phyloP scores from a whole-genome alignment of 768 basidiomycete species.

The Auricularia heimuer region DNA sequence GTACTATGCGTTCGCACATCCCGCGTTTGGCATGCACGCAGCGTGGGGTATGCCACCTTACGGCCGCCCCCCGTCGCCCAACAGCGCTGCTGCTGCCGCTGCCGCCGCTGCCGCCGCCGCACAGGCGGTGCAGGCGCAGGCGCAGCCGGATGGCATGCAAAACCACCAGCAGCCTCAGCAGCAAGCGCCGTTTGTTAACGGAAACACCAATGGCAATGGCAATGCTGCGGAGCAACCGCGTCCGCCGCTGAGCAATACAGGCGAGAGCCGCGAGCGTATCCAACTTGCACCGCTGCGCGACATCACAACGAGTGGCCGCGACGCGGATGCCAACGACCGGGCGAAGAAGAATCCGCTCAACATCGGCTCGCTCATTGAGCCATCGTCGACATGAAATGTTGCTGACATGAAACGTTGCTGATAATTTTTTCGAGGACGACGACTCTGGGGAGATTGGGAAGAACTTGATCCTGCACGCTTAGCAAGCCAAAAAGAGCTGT shows the following conservation, averaged over 20 bases:
- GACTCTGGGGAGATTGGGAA: too few relatives aligned
- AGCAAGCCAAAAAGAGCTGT: too few relatives aligned
- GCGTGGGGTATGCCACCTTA: background rate
- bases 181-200: background rate
- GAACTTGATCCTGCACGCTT: too few relatives aligned
- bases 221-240: background rate
- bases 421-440: too few relatives aligned
- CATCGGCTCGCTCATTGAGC: background rate
- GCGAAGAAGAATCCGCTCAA: background rate
- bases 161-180: background rate
- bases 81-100: background rate
- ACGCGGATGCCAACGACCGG: background rate
- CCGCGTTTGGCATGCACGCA: background rate
- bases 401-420: too few relatives aligned
- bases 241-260: background rate
- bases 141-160: background rate
- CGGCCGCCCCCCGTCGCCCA: background rate
- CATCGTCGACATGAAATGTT: background rate
- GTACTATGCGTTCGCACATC: background rate
- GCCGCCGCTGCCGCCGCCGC: background rate
- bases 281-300: background rate
- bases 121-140: background rate
- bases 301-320: background rate
- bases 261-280: background rate
- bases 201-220: too few relatives aligned